A percentile compares a stretch with the other conserved stretches of the same genome.
Conservation (phyloP, 2,329 filamentous ascomycete genomes). For the Trichoderma lentiforme region DNA sequence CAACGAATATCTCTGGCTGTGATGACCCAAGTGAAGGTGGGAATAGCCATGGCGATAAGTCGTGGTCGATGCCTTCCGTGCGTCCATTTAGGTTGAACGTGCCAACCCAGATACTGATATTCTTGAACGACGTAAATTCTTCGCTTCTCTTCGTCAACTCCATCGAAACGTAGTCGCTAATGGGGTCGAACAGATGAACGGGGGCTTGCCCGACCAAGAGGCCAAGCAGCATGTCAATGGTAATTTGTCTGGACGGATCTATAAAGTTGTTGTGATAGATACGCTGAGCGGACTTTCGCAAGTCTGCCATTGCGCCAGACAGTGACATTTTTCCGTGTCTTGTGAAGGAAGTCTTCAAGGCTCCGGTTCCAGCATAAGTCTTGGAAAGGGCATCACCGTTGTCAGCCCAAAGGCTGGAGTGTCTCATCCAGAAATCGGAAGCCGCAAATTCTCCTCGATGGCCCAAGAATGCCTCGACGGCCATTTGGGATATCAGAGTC, state of each 20-base stretch:
- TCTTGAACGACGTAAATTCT: constrained; percentile 73
- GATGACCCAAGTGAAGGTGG: constrained; percentile 55
- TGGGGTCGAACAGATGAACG: constrained; percentile 86
- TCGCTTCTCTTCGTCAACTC: constrained; percentile 66
- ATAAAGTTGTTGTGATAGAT: constrained; percentile 98
- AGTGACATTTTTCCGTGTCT: constrained; percentile 93
- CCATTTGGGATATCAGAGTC: constrained; percentile 92
- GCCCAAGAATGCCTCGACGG: constrained; percentile 75
- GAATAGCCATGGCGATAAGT: constrained; percentile 83
- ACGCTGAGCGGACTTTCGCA: constrained; percentile 87
- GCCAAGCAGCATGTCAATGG: constrained; percentile 89
- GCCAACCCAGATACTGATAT: constrained; percentile 78
- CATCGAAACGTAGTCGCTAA: constrained; percentile 81
- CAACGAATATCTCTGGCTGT: constrained; percentile 80
- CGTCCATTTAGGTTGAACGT: constrained; percentile 96
- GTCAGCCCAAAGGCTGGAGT: constrained; percentile 94
- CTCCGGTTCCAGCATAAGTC: constrained; percentile 95
- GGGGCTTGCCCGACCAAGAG: constrained; percentile 77
- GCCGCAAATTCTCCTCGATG: constrained; percentile 67
- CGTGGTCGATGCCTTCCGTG: constrained; percentile 70
- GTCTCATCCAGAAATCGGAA: constrained; percentile 85
- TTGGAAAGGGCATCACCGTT: constrained; percentile 92
- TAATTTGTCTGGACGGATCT: constrained; percentile 88
- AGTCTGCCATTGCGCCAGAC: constrained; percentile 89
- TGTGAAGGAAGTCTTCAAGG: constrained; percentile 92